These are phyloP conservation scores for Poronia punctata DNA, from an alignment of 495 filamentous ascomycete genomes.

Conservation along the genomic window DNA sequence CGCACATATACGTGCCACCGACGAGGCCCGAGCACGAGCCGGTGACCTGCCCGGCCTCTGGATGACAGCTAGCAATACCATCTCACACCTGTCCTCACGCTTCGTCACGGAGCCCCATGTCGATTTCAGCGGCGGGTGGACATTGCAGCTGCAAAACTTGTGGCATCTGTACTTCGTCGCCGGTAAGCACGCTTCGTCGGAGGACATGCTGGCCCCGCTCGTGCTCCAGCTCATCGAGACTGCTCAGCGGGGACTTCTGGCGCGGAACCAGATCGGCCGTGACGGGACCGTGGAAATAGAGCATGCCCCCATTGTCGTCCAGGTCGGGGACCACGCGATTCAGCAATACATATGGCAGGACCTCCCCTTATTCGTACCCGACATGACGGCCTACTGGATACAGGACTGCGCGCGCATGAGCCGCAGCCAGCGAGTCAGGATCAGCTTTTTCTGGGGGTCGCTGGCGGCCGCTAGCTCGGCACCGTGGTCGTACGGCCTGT, in stretches of 20 bases:
- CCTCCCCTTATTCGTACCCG: slow-evolving; percentile 9
- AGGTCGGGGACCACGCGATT: slow-evolving; percentile 6
- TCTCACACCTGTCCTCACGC: slow-evolving; percentile 11
- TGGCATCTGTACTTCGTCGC: slow-evolving; percentile 13
- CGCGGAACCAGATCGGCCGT: slow-evolving; percentile 2
- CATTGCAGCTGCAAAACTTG: slow-evolving; percentile 11
- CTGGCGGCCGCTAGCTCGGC: slow-evolving; percentile 9
- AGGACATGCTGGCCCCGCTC: slow-evolving; percentile 5
- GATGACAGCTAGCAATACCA: slow-evolving; percentile 6
- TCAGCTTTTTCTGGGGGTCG: slow-evolving; percentile 10
- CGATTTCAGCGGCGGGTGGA: slow-evolving; percentile 12
- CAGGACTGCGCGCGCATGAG: slow-evolving; percentile 13
- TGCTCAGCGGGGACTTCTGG: slow-evolving; percentile 7
- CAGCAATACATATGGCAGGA: slow-evolving; percentile 13
- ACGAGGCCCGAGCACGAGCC: slow-evolving; percentile 9
- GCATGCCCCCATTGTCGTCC: slow-evolving; percentile 7
- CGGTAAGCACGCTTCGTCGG: slow-evolving; percentile 2
- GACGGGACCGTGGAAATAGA: slow-evolving; percentile 5
- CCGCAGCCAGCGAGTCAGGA: slow-evolving; percentile 7
- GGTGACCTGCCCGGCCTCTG: slow-evolving; percentile 9
- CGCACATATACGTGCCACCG: slow-evolving; percentile 7
- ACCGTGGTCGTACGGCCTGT: slow-evolving; percentile 9
- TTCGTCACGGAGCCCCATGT: slow-evolving; percentile 18
- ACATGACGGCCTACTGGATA: slow-evolving; percentile 12
- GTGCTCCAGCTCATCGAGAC: slow-evolving; percentile 11